Evolutionary conservation across 2,329 filamentous ascomycete genomes (phyloP), one percentile per base, ranked within the genome.

Genomic region (Talaromyces sp.): DNA sequence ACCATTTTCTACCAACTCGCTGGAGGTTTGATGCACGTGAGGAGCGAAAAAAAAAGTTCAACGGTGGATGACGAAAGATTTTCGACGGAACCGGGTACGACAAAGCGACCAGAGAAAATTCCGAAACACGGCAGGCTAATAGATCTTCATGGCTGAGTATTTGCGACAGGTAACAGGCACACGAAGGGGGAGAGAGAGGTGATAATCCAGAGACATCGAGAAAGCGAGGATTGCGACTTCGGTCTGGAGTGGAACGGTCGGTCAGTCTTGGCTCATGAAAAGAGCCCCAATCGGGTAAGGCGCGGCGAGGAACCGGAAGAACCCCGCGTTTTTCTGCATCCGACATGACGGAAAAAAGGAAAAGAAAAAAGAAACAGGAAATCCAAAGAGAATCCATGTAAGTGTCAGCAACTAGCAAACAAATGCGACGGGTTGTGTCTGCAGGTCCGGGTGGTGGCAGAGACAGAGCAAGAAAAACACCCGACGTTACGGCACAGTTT

Each of bases 1-100:
- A 97, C 93, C 92, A 97, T 96, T 2, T 73, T 64, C 63, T 59
- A 14, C 46, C 21, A 14, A n/a, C 21, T 21, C 46, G 8, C 11
- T 7, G 26, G 24, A 14, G 46, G 14, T 5, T 43, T 51, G 49
- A 9, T 31, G 49, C 49, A 52, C 49, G 53, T 41, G 41, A 55
- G 53, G 29, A 65, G 62, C 49, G 58, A 26, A 29, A 49, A 52
- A 54, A 52, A 58, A 41, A 54, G 24, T 53, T 49, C 49, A 29
- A 52, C 26, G 49, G 49, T 52, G 24, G 49, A 26, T 29, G 49
- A 29, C 49, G 49, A 29, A 52, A 52, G 49, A 29, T 6, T 52
- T 52, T 52, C n/a, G 24, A 29, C 49, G 49, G 24, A 27, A 26
- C 27, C 26, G 49, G 49, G 26, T n/a, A 29, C 49, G 27, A 19